Base-by-base conservation (phyloP, 768 basidiomycete genomes). In the Ramaria sp. region DNA sequence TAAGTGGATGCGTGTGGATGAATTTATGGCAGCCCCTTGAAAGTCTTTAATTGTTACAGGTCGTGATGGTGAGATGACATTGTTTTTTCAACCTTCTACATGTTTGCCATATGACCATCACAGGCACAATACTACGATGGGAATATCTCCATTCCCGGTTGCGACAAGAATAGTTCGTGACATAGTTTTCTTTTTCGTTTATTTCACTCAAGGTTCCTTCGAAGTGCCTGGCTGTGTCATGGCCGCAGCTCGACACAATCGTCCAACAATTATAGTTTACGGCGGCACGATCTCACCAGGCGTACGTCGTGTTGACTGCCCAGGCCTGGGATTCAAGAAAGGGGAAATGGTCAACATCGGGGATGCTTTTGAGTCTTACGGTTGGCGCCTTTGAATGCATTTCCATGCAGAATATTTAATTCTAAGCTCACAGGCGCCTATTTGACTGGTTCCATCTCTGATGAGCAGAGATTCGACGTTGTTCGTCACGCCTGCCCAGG, bases 41-140 rank as follows among this genome's bases (percentile, higher is more conserved):
- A 30, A 13, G 7, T 51, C 53, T 38, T 57, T 54, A 57, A 47
- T 20, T 54, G 31, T 24, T 30, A 0, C 61, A 83, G 78, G 81
- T 84, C 56, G 75, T 80, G 41, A 73, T 81, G 76, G 83, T 82
- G 61, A 57, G 70, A 47, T 43, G 34, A 17, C 10, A 30, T n/a
- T 49, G 13, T 27, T 7, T 19, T n/a, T 53, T 7, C 24, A 27
- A 6, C 6, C 15, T 6, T 30, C 11, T 24, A 10, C 22, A 17
- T 1, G 12, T 5, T 33, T 30, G 24, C 27, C 7, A 3, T 30
- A 33, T 30, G 19, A 24, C 15, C 38, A 41, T 52, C 38, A 31
- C 54, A 87, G 88, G 88, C 88, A 20, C 90, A 92, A 73, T 82
- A 90, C 64, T 91, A 92, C 63, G 91, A 93, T 59, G 90, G 81